A percentile compares a stretch with the other conserved stretches of the same genome.
phyloP scores from a whole-genome alignment of 2,329 filamentous ascomycete genomes.

The Plenodomus biglobosus region DNA sequence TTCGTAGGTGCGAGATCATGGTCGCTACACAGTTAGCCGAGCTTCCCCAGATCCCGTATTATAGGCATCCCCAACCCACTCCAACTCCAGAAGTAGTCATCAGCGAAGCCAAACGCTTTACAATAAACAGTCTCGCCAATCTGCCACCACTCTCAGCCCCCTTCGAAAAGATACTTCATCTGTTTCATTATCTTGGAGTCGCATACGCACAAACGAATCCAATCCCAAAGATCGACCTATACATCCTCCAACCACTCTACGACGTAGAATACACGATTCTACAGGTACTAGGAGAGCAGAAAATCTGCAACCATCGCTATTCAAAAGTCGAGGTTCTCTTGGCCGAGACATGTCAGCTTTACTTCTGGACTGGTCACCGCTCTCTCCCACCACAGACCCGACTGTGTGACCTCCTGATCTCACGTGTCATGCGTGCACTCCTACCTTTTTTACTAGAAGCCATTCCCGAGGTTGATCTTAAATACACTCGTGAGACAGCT shows the following conservation, averaged over 20 bases:
- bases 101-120: constrained; percentile 10
- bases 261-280: constrained; percentile 17
- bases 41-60: constrained; percentile 16
- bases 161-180: constrained; percentile 12
- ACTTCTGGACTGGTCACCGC: constrained; percentile 19
- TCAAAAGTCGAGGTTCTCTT: constrained; percentile 19
- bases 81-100: constrained; percentile 10
- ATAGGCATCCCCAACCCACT: not conserved
- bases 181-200: constrained; percentile 17
- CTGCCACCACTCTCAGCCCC: constrained; percentile 13
- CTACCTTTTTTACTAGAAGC: constrained; percentile 14
- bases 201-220: constrained; percentile 3
- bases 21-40: constrained; percentile 19
- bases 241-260: constrained; percentile 19
- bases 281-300: constrained; percentile 15
- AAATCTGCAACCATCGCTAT: constrained; percentile 5
- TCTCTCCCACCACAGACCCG: constrained; percentile 17
- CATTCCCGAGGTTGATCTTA: constrained; percentile 4
- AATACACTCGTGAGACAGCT: constrained; percentile 1
- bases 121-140: constrained; percentile 9
- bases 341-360: constrained; percentile 20
- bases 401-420: constrained; percentile 20
- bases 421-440: constrained; percentile 19
- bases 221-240: constrained; percentile 11
- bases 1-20: constrained; percentile 23